These are phyloP conservation scores for Aspergillus sp. DNA, from an alignment of 2,329 filamentous ascomycete genomes.

Conservation along the genomic window DNA sequence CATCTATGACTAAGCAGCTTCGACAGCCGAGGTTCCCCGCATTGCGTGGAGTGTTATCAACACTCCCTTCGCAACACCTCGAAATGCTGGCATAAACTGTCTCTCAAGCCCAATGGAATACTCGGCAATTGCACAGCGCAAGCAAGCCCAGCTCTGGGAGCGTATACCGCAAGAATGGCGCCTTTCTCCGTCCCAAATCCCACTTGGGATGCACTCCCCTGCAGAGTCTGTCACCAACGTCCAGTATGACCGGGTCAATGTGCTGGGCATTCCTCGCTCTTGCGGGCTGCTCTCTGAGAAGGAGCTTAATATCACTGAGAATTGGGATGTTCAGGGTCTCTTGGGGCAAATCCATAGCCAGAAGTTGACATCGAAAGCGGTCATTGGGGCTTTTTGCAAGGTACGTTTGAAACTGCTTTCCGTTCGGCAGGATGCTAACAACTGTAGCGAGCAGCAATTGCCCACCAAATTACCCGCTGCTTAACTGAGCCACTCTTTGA, in stretches of 20 bases:
- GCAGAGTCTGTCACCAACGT: constrained; percentile 42
- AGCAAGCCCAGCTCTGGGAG: constrained; percentile 44
- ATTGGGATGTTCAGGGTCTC: constrained; percentile 51
- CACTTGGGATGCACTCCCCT: constrained; percentile 39
- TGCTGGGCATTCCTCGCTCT: constrained; percentile 56
- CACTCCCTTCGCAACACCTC: background rate
- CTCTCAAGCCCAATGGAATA: constrained; percentile 25
- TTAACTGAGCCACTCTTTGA: constrained; percentile 58
- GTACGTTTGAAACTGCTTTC: constrained; percentile 19
- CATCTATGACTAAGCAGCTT: constrained; percentile 1
- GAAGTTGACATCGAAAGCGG: constrained; percentile 48
- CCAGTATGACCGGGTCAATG: constrained; percentile 40
- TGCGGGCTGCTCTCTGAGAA: constrained; percentile 56
- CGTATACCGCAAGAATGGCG: constrained; percentile 47
- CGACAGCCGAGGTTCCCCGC: constrained; percentile 15
- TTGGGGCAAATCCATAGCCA: constrained; percentile 39
- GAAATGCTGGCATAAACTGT: background rate
- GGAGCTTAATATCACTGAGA: constrained; percentile 62
- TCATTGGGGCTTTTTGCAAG: constrained; percentile 61
- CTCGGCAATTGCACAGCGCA: constrained; percentile 41
- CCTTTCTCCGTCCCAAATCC: constrained; percentile 38
- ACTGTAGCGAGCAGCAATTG: constrained; percentile 40
- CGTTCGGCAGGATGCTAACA: background rate
- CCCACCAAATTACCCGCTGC: constrained; percentile 51
- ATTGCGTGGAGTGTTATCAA: background rate